Conservation (phyloP, 768 basidiomycete species). For the Suillus decipiens region DNA sequence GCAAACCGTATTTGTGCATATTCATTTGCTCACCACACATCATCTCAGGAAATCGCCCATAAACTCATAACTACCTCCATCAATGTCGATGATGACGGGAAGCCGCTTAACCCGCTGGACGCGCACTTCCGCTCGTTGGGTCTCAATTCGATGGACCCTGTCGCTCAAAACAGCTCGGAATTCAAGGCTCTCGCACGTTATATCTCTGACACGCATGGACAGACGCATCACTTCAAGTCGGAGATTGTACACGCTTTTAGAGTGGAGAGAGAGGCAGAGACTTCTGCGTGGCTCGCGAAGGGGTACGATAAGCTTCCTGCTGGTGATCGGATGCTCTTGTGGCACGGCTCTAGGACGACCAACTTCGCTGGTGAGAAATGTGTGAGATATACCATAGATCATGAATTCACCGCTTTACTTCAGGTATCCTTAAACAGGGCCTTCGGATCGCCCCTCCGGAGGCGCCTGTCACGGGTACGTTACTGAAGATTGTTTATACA, state of each 20-base stretch:
- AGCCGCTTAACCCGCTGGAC: slow-evolving; percentile 56
- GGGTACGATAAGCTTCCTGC: slow-evolving; percentile 44
- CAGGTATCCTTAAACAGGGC: slow-evolving; percentile 62
- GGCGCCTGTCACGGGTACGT: slow-evolving; percentile 50
- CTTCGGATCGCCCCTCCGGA: slow-evolving; percentile 67
- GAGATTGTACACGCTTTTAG: slow-evolving; percentile 50
- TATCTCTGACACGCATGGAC: slow-evolving; percentile 55
- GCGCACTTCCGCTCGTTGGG: slow-evolving; percentile 53
- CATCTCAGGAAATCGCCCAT: slow-evolving; percentile 53
- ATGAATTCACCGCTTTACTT: neutral
- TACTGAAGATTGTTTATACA: neutral
- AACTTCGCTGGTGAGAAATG: slow-evolving; percentile 54
- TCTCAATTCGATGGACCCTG: slow-evolving; percentile 52
- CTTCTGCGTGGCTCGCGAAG: slow-evolving; percentile 43
- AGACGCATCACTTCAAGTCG: slow-evolving; percentile 51
- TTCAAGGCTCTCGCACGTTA: slow-evolving; percentile 51
- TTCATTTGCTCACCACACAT: neutral
- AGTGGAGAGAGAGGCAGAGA: slow-evolving; percentile 48
- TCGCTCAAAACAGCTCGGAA: slow-evolving; percentile 43
- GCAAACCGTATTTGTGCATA: neutral
- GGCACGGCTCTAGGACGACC: slow-evolving; percentile 65
- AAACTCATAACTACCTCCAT: slow-evolving; percentile 49
- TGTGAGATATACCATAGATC: neutral
- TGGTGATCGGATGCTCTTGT: slow-evolving; percentile 57
- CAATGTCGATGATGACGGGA: slow-evolving; percentile 43